These are phyloP conservation scores for Globisporangium splendens DNA, from an alignment of 352 stramenopile species.

Conservation along the genomic window DNA sequence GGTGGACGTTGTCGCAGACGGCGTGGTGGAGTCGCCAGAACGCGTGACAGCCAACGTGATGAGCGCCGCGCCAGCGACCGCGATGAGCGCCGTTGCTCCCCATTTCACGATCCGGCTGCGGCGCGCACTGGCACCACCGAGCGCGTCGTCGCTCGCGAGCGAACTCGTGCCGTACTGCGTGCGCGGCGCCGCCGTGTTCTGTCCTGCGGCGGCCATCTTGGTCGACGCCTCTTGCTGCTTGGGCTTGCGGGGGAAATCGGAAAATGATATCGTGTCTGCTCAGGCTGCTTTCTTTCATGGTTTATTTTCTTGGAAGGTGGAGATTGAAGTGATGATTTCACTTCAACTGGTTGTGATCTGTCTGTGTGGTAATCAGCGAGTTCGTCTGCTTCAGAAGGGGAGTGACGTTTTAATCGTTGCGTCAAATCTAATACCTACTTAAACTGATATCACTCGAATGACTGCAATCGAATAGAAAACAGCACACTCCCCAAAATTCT, in stretches of 20 bases:
- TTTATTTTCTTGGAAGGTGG: neutral
- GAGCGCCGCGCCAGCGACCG: constrained; percentile 22
- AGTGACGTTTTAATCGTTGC: no score
- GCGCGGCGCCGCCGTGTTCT: neutral
- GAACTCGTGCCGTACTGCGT: constrained; percentile 28
- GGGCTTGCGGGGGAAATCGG: neutral
- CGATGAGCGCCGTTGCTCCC: constrained; percentile 24
- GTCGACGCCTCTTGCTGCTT: neutral
- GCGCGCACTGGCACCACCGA: constrained; percentile 13
- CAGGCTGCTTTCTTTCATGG: no score
- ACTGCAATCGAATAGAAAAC: no score
- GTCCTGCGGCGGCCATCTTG: neutral
- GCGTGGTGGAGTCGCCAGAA: neutral
- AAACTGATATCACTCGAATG: no score
- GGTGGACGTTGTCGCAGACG: neutral
- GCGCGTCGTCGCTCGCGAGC: constrained; percentile 18
- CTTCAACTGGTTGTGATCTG: no score
- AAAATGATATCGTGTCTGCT: neutral
- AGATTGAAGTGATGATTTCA: no score
- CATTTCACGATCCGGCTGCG: constrained; percentile 24
- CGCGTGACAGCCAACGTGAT: constrained; percentile 15
- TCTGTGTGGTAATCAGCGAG: no score
- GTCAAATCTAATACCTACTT: no score
- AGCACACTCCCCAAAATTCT: no score
- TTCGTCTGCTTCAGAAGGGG: no score